Conservation (phyloP, 2,329 filamentous ascomycete genomes). For the Verticillium zaregamsianum region DNA sequence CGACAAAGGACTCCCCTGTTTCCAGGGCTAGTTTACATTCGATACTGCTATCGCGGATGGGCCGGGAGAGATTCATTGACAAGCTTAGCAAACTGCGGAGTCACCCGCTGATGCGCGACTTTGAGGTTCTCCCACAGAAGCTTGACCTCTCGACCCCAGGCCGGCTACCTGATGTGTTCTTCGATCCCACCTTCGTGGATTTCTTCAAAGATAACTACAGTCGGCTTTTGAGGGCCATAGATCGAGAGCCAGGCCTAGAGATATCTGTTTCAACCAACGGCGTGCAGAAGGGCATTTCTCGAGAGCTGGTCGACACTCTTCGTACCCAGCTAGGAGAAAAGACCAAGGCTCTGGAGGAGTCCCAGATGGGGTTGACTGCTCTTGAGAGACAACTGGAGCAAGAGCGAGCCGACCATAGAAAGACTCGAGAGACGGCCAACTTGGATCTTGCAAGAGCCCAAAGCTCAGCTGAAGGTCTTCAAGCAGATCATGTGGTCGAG, state of each 20-base stretch:
- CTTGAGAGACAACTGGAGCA: slow-evolving; percentile 59
- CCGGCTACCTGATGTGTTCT: slow-evolving; percentile 73
- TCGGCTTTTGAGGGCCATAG: slow-evolving; percentile 76
- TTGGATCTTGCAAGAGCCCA: slow-evolving; percentile 56
- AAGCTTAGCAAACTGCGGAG: slow-evolving; percentile 73
- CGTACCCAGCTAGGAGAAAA: slow-evolving; percentile 73
- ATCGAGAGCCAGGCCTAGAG: slow-evolving; percentile 85
- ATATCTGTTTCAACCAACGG: slow-evolving; percentile 76
- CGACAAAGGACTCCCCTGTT: slow-evolving; percentile 92
- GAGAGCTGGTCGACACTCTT: slow-evolving; percentile 84
- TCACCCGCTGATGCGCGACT: slow-evolving; percentile 78
- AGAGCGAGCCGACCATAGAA: slow-evolving; percentile 68
- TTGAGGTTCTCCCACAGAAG: slow-evolving; percentile 77
- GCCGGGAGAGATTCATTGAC: slow-evolving; percentile 83
- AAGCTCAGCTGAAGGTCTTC: slow-evolving; percentile 65
- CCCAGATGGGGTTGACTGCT: slow-evolving; percentile 39
- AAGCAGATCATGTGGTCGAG: slow-evolving; percentile 66
- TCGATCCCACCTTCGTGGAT: slow-evolving; percentile 82
- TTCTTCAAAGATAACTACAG: slow-evolving; percentile 97
- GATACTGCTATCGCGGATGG: slow-evolving; percentile 70
- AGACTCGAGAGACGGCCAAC: slow-evolving; percentile 53
- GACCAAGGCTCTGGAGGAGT: slow-evolving; percentile 45
- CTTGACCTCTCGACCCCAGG: slow-evolving; percentile 41
- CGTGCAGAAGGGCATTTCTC: slow-evolving; percentile 84
- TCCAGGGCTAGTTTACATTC: slow-evolving; percentile 76